Evolutionary conservation across 441 rosid genomes (phyloP).

Genomic region (Mallotus japonicus): DNA sequence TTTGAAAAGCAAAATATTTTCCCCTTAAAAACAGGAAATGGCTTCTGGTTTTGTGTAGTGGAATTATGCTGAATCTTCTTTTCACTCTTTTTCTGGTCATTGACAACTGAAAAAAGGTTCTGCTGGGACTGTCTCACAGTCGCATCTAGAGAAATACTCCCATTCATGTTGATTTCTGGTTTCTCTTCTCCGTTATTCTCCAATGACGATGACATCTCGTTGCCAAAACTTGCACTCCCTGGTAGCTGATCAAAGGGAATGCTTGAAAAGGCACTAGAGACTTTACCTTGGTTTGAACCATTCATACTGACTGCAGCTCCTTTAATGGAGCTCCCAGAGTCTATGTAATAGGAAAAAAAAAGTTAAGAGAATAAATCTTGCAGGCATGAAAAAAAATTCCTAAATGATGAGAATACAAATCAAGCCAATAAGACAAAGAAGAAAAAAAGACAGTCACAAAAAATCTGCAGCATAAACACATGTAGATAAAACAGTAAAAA

Average conservation of each 20-base stretch:
- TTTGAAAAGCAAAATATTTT: constrained; percentile 71
- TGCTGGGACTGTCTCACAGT: constrained; percentile 35
- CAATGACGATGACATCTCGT: constrained; percentile 33
- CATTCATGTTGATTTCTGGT: constrained; percentile 33
- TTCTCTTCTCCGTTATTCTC: constrained; percentile 41
- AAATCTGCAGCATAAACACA: constrained; percentile 16
- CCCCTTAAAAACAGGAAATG: constrained; percentile 61
- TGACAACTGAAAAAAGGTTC: constrained; percentile 30
- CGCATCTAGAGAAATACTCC: constrained; percentile 35
- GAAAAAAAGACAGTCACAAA: background rate
- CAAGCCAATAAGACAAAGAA: constrained; percentile 23
- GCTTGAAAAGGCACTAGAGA: constrained; percentile 26
- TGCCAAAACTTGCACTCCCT: constrained; percentile 34
- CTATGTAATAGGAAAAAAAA: constrained; percentile 37
- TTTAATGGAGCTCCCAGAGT: constrained; percentile 45
- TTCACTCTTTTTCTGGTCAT: constrained; percentile 35
- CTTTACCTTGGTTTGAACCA: constrained; percentile 32
- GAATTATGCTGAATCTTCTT: constrained; percentile 40
- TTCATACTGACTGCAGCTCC: constrained; percentile 45
- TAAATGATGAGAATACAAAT: constrained; percentile 16
- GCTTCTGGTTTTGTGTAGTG: constrained; percentile 39
- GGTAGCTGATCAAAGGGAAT: constrained; percentile 35
- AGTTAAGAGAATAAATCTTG: constrained; percentile 14
- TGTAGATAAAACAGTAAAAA: constrained; percentile 6
- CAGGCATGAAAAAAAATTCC: constrained; percentile 7